Conservation (phyloP, 371 early-diverging fungal genomes). For the Blakeslea trispora region DNA sequence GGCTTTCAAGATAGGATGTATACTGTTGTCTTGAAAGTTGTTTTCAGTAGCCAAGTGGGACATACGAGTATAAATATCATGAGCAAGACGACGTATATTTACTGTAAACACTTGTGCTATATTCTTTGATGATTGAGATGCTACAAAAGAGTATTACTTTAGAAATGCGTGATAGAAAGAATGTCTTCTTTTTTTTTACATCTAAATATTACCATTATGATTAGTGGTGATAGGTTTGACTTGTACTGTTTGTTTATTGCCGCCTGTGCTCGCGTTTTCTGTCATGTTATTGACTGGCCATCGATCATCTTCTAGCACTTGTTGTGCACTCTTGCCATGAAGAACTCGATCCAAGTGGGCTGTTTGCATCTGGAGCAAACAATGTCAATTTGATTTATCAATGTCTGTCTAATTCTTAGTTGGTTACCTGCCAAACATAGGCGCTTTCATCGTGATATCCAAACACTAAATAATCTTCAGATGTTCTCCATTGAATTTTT, state of each 20-base stretch:
- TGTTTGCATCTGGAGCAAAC: constrained; percentile 61
- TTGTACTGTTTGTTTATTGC: constrained; percentile 29
- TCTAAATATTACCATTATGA: constrained; percentile 23
- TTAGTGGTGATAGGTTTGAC: constrained; percentile 31
- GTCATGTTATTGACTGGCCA: constrained; percentile 54
- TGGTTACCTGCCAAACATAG: constrained; percentile 77
- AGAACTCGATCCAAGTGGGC: constrained; percentile 74
- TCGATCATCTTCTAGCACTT: constrained; percentile 60
- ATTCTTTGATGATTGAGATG: constrained; percentile 19
- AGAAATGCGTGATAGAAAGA: not conserved
- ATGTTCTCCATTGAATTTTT: constrained; percentile 69
- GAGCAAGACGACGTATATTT: constrained; percentile 46
- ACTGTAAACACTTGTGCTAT: constrained; percentile 45
- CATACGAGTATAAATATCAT: constrained; percentile 32
- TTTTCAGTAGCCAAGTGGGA: constrained; percentile 6
- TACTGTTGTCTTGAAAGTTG: not conserved
- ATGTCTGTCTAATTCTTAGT: not conserved
- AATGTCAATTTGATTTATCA: not conserved
- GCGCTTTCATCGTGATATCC: constrained; percentile 65
- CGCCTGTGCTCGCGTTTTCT: constrained; percentile 5
- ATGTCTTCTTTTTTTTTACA: not conserved
- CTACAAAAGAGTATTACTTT: constrained; percentile 2
- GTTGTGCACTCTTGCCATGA: constrained; percentile 54
- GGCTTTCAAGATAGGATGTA: constrained; percentile 27
- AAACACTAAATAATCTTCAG: constrained; percentile 70